These are phyloP conservation scores for Piper betle DNA, from an alignment of 164 flowering plant species.

Conservation along the genomic window DNA sequence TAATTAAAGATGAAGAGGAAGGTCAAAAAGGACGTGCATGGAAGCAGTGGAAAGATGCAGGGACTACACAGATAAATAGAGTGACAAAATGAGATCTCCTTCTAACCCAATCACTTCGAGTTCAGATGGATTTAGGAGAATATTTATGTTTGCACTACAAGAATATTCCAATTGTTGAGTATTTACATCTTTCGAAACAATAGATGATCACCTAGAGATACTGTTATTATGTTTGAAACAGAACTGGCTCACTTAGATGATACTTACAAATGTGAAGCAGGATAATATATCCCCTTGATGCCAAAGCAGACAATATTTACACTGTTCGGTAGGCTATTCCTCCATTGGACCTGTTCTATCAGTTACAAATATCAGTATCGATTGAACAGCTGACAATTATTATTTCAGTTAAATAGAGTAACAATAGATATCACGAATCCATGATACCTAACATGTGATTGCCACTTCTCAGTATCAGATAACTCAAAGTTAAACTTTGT, in stretches of 20 bases:
- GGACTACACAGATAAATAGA: too few species aligned
- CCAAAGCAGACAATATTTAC: conserved; percentile 70
- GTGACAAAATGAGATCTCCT: too few species aligned
- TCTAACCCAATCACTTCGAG: too few species aligned
- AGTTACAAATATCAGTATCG: background rate
- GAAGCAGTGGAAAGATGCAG: too few species aligned
- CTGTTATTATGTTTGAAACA: background rate
- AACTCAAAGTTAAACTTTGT: conserved; percentile 73
- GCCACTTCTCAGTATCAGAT: conserved; percentile 33
- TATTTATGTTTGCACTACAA: too few species aligned
- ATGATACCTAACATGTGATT: conserved; percentile 28
- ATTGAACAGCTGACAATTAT: background rate
- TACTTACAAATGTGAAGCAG: conserved; percentile 72
- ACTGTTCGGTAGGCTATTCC: conserved; percentile 12
- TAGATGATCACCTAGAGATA: background rate
- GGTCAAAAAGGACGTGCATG: too few species aligned
- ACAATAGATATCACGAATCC: background rate
- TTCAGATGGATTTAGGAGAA: too few species aligned
- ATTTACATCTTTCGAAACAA: too few species aligned
- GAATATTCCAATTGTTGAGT: too few species aligned
- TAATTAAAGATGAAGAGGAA: too few species aligned
- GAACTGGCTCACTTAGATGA: background rate
- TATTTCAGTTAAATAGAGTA: background rate
- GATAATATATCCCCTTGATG: conserved; percentile 71
- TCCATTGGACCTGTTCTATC: conserved; percentile 25